Evolutionary conservation across 2,329 filamentous ascomycete species (phyloP).

Genomic region (Berkeleyomyces rouxiae): DNA sequence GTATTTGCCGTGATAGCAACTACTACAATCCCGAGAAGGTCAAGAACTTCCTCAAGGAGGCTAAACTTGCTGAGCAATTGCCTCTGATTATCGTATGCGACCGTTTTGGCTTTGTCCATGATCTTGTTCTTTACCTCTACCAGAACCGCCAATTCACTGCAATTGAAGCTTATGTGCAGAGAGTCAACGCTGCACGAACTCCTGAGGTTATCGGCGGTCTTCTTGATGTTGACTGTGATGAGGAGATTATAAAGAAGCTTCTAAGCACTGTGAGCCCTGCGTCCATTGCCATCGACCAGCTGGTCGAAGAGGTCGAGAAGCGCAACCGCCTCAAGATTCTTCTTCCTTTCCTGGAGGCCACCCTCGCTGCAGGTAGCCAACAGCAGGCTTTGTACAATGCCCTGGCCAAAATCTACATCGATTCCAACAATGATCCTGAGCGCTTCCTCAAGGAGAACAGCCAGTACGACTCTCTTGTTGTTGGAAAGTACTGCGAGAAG

Average conservation of each 20-base stretch:
- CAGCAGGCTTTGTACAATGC: slow-evolving; percentile 96
- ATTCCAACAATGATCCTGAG: slow-evolving; percentile 95
- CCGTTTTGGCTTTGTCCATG: slow-evolving; percentile 97
- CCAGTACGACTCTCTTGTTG: slow-evolving; percentile 76
- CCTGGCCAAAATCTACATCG: slow-evolving; percentile 97
- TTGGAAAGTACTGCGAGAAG: slow-evolving; percentile 98
- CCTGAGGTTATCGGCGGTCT: slow-evolving; percentile 86
- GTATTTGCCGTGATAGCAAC: slow-evolving; percentile 88
- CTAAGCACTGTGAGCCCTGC: slow-evolving; percentile 69
- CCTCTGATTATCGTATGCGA: slow-evolving; percentile 97
- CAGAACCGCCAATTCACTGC: slow-evolving; percentile 99
- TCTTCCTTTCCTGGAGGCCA: slow-evolving; percentile 87
- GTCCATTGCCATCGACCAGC: slow-evolving; percentile 81
- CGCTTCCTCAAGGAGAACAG: slow-evolving; percentile 96
- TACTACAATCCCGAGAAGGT: slow-evolving; percentile 86
- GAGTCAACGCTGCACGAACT: slow-evolving; percentile 80
- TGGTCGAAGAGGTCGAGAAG: slow-evolving; percentile 87
- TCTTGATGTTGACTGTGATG: slow-evolving; percentile 92
- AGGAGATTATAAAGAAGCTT: slow-evolving; percentile 86
- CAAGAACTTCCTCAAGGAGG: slow-evolving; percentile 98
- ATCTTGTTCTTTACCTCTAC: slow-evolving; percentile 89
- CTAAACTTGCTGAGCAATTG: slow-evolving; percentile 76
- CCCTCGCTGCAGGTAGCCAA: slow-evolving; percentile 75
- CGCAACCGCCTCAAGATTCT: slow-evolving; percentile 92
- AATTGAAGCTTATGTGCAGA: slow-evolving; percentile 95